phyloP scores from a whole-genome alignment of 2,329 filamentous ascomycete species.

The Dryadomyces sulphureus region DNA sequence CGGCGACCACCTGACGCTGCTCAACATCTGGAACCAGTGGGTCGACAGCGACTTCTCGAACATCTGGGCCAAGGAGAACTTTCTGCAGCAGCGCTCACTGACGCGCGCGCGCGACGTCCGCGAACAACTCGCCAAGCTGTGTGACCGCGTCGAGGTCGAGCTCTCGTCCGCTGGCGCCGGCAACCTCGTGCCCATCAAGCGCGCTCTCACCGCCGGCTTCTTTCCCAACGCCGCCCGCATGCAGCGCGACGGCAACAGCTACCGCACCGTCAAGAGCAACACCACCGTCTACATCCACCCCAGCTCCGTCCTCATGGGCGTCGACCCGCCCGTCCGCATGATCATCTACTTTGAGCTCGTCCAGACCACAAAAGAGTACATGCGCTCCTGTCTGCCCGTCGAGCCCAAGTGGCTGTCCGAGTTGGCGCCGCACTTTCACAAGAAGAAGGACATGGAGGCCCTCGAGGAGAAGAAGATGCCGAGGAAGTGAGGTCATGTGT shows the following conservation, averaged over 20 bases:
- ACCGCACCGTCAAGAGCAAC: conserved; percentile 83
- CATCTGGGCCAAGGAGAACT: conserved; percentile 86
- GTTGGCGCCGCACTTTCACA: conserved; percentile 88
- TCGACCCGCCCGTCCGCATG: conserved; percentile 63
- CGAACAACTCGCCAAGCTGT: conserved; percentile 82
- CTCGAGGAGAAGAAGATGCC: conserved; percentile 59
- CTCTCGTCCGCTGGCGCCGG: conserved; percentile 52
- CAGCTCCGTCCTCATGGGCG: conserved; percentile 63
- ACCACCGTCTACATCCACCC: conserved; percentile 88
- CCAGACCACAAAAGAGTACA: conserved; percentile 79
- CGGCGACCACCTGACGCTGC: conserved; percentile 74
- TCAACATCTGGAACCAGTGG: conserved; percentile 95
- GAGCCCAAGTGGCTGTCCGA: conserved; percentile 76
- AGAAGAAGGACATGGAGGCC: conserved; percentile 75
- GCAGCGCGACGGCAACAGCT: conserved; percentile 70
- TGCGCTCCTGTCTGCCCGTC: conserved; percentile 75
- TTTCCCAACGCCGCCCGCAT: conserved; percentile 84
- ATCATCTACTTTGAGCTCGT: conserved; percentile 79
- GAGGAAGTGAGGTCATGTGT: conserved; percentile 12
- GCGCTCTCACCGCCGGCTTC: conserved; percentile 81
- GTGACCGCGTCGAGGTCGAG: conserved; percentile 79
- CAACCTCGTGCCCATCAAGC: conserved; percentile 68
- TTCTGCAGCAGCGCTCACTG: conserved; percentile 79
- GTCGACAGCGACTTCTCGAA: conserved; percentile 79
- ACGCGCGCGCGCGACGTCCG: conserved; percentile 81